These are phyloP conservation scores for Musa troglodytarum DNA, from an alignment of 176 grass and related monocot species.

Conservation along the genomic window DNA sequence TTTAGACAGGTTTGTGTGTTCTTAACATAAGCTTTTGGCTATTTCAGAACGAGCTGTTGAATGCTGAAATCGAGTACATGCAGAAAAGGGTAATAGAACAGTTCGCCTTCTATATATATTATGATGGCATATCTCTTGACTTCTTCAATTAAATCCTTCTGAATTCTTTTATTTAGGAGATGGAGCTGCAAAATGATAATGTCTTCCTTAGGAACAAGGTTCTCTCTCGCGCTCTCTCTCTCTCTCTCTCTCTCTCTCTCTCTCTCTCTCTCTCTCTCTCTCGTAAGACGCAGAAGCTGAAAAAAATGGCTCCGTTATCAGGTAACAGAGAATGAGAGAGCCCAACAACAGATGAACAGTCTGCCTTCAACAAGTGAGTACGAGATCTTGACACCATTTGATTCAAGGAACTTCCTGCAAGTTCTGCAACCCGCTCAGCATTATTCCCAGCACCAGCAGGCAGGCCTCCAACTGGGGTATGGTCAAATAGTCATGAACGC, in stretches of 20 bases:
- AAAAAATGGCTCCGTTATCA: background rate
- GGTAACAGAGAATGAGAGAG: conserved; percentile 59
- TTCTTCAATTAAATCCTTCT: conserved; percentile 1
- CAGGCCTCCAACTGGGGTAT: conserved; percentile 53
- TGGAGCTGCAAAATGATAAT: conserved; percentile 54
- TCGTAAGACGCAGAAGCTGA: background rate
- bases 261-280: background rate
- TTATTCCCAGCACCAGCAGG: conserved; percentile 49
- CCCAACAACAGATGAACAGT: conserved; percentile 64
- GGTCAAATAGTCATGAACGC: conserved; percentile 14
- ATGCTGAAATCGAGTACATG: conserved; percentile 41
- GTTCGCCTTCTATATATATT: background rate
- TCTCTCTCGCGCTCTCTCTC: background rate
- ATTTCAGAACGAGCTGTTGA: conserved; percentile 61
- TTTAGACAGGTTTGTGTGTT: background rate
- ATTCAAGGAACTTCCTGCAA: conserved; percentile 64
- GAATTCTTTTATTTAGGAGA: conserved; percentile 37
- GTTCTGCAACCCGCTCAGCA: conserved; percentile 54
- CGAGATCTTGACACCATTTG: conserved; percentile 44
- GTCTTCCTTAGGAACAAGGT: conserved; percentile 59
- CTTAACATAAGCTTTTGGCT: background rate
- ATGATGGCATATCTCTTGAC: conserved; percentile 7
- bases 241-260: background rate
- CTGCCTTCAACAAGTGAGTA: conserved; percentile 49
- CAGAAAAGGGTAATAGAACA: conserved; percentile 47